Evolutionary conservation across 495 filamentous ascomycete genomes (phyloP), one percentile per base, ranked within the genome.

Genomic region (Umbilicaria muhlenbergii): DNA sequence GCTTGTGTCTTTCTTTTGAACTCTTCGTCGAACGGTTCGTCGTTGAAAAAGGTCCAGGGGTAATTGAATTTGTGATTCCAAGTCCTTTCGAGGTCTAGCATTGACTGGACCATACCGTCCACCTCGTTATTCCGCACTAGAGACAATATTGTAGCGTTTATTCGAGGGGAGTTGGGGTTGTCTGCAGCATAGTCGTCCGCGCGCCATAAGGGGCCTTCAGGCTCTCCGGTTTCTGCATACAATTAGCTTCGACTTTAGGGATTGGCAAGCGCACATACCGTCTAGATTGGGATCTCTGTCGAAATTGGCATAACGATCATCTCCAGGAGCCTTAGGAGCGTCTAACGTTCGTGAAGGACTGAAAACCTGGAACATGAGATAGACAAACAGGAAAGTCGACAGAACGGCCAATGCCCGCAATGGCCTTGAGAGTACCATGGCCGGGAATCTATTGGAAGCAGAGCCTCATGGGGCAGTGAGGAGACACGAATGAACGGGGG

Each of bases 21-120:
- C 55, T 96, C 88, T 32, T 84, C 80, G 12, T 81, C 74, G 58
- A 98, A 98, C 12, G 80, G 82, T 24, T 79, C 79, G 56, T 98
- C 91, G 64, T 99, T 99, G 68, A 99, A 88, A 63, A 99, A 96
- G 38, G 86, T 95, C 81, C 91, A 99, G 13, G 92, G 92, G 61
- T 96, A 99, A 64, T 99, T 96, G 72, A 96, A 99, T 58, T 96
- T 99, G 66, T 75, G 70, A 58, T 99, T 99, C 84, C 86, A 99
- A 7, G 88, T 95, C 47, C 84, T 64, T 63, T 99, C 92, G 41
- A 96, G 68, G 58, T 96, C 89, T 35, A 63, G 62, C 81, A 99
- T 99, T 5, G 83, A 78, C 51, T 78, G 73, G 19, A 99, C 60
- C 70, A 96, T 79, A 12, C 80, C 83, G 18, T 76, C 59, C 8